phyloP scores from a whole-genome alignment of 2,329 filamentous ascomycete genomes.

The Dactylonectria estremocensis region DNA sequence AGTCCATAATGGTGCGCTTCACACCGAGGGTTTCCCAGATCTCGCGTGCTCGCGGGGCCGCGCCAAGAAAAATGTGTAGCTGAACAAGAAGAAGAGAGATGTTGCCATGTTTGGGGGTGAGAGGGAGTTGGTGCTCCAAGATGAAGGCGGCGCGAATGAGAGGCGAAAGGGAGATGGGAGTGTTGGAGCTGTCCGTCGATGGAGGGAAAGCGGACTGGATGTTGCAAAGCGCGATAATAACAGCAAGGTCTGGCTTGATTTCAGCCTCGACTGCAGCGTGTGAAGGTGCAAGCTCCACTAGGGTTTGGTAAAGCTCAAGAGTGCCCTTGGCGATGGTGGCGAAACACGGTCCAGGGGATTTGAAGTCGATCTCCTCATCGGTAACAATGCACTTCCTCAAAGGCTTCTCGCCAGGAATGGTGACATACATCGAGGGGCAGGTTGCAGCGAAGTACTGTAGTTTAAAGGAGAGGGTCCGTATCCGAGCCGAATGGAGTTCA shows the following conservation, averaged over 20 bases:
- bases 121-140: slow-evolving; percentile 64
- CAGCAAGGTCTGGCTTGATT: slow-evolving; percentile 53
- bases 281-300: slow-evolving; percentile 29
- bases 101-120: slow-evolving; percentile 62
- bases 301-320: slow-evolving; percentile 39
- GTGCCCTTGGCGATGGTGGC: slow-evolving; percentile 39
- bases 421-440: slow-evolving; percentile 48
- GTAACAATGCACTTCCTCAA: slow-evolving; percentile 47
- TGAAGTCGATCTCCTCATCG: slow-evolving; percentile 35
- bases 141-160: slow-evolving; percentile 66
- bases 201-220: slow-evolving; percentile 51
- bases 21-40: slow-evolving; percentile 68
- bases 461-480: slow-evolving; percentile 58
- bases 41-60: slow-evolving; percentile 61
- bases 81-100: slow-evolving; percentile 67
- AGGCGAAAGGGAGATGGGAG: slow-evolving; percentile 43
- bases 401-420: slow-evolving; percentile 38
- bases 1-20: slow-evolving; percentile 72
- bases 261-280: slow-evolving; percentile 41
- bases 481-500: slow-evolving; percentile 42
- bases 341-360: slow-evolving; percentile 45
- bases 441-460: slow-evolving; percentile 63
- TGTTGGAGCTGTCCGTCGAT: slow-evolving; percentile 36
- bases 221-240: slow-evolving; percentile 55
- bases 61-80: slow-evolving; percentile 67